These are phyloP conservation scores for Teratosphaeria nubilosa DNA, from an alignment of 2,329 filamentous ascomycete genomes.

Conservation along the genomic window DNA sequence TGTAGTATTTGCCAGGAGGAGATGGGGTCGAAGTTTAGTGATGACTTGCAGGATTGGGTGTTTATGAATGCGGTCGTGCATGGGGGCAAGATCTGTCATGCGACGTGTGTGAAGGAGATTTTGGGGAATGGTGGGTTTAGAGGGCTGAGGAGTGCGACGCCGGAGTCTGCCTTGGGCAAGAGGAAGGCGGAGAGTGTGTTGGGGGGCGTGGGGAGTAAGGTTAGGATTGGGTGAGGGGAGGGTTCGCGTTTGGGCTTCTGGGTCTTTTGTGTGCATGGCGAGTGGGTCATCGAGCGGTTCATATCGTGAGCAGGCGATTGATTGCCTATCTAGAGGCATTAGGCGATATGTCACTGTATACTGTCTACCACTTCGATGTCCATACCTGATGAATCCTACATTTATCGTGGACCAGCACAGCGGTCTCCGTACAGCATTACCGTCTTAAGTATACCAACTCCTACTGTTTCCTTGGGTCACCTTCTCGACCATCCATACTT, in stretches of 20 bases:
- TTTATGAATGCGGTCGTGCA: slow-evolving; percentile 83
- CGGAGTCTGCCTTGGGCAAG: slow-evolving; percentile 24
- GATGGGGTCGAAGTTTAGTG: slow-evolving; percentile 85
- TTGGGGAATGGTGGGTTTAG: slow-evolving; percentile 3
- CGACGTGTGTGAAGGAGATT: slow-evolving; percentile 77
- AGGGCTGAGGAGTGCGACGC: slow-evolving; percentile 25
- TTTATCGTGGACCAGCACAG: no score
- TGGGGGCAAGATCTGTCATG: slow-evolving; percentile 74
- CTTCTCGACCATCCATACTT: no score
- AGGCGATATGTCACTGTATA: no score
- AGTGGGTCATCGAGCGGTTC: background rate
- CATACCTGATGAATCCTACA: no score
- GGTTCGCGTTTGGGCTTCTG: background rate
- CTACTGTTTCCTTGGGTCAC: no score
- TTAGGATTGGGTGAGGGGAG: slow-evolving; percentile 4
- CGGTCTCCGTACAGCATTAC: no score
- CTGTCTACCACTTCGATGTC: no score
- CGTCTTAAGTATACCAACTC: no score
- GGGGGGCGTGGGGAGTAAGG: slow-evolving; percentile 9
- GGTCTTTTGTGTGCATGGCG: background rate
- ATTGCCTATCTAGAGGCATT: background rate
- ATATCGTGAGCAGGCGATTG: background rate
- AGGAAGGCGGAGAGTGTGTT: slow-evolving; percentile 24
- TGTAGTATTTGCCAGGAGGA: slow-evolving; percentile 95
- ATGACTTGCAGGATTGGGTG: slow-evolving; percentile 91